Evolutionary conservation across 2,329 filamentous ascomycete genomes (phyloP).

Genomic region (Fusarium haematococcum): DNA sequence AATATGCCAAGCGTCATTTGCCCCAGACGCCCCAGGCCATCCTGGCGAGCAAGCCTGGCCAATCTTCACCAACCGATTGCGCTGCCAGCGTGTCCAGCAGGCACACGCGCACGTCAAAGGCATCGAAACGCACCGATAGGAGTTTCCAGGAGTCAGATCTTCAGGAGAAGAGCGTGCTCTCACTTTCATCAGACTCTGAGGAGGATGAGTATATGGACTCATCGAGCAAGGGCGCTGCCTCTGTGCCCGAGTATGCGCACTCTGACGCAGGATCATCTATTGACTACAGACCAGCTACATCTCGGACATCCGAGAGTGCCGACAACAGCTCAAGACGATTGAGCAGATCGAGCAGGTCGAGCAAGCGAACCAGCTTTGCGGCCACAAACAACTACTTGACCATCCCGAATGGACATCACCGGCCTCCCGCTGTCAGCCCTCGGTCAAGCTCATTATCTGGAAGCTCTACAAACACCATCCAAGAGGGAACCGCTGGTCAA

Average conservation of each 20-base stretch:
- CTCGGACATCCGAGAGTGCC: constrained; percentile 40
- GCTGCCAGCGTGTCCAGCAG: constrained; percentile 66
- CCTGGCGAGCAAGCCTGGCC: constrained; percentile 37
- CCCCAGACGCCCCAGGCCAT: constrained; percentile 39
- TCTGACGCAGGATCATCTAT: constrained; percentile 41
- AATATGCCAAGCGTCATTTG: constrained; percentile 41
- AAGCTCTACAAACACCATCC: constrained; percentile 41
- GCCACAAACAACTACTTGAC: constrained; percentile 57
- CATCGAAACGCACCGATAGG: constrained; percentile 59
- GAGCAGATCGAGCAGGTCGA: constrained; percentile 52
- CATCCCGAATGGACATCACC: constrained; percentile 48
- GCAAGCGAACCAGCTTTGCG: constrained; percentile 55
- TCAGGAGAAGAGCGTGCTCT: constrained; percentile 66
- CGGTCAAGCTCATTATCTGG: constrained; percentile 43
- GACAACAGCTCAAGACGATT: constrained; percentile 40
- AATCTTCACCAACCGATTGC: constrained; percentile 54
- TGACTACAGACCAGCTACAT: constrained; percentile 36
- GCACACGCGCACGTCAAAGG: constrained; percentile 66
- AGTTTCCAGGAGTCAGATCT: constrained; percentile 65
- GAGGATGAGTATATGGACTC: constrained; percentile 55
- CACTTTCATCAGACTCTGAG: constrained; percentile 69
- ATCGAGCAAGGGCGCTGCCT: constrained; percentile 40
- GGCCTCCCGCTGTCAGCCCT: constrained; percentile 27
- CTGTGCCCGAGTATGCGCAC: constrained; percentile 41
- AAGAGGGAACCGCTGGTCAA: constrained; percentile 36